Evolutionary conservation across 768 basidiomycete species (phyloP).

Genomic region (Austroboletus eburneus): DNA sequence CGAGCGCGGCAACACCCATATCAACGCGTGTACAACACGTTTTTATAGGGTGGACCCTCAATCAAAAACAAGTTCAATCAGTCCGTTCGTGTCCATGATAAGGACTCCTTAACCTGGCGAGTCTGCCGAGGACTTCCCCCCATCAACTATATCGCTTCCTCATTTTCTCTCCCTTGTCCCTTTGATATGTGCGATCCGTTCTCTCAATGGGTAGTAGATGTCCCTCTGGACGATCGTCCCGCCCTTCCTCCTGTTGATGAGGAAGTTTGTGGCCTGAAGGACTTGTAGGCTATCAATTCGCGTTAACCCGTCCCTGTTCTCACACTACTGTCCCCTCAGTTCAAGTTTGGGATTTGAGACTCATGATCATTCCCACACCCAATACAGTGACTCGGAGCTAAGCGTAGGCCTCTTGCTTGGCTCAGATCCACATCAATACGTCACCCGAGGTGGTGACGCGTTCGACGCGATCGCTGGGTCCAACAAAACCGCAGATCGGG

Average conservation of each 20-base stretch:
- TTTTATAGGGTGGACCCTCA: slow-evolving; percentile 35
- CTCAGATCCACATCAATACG: not conserved
- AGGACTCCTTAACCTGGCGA: slow-evolving; percentile 23
- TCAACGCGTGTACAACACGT: slow-evolving; percentile 33
- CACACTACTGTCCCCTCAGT: slow-evolving; percentile 3
- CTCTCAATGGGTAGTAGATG: slow-evolving; percentile 15
- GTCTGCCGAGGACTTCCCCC: slow-evolving; percentile 5
- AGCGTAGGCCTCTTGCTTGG: slow-evolving; percentile 15
- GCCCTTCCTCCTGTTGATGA: slow-evolving; percentile 23
- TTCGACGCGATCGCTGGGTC: not conserved
- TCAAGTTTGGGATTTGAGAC: not conserved
- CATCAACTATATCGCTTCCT: slow-evolving; percentile 1
- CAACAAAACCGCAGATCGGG: not conserved
- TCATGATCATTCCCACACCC: not conserved
- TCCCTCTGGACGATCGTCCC: slow-evolving; percentile 12
- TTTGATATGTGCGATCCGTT: slow-evolving; percentile 13
- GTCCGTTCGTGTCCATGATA: slow-evolving; percentile 20
- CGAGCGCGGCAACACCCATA: slow-evolving; percentile 30
- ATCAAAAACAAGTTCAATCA: slow-evolving; percentile 28
- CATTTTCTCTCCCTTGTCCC: not conserved
- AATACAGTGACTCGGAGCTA: not conserved
- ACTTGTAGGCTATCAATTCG: slow-evolving; percentile 17
- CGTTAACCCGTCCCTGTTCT: slow-evolving; percentile 1
- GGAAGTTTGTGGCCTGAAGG: slow-evolving; percentile 11
- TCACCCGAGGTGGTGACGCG: not conserved